phyloP scores from a whole-genome alignment of 2,329 filamentous ascomycete species.

The Alternaria sp. region DNA sequence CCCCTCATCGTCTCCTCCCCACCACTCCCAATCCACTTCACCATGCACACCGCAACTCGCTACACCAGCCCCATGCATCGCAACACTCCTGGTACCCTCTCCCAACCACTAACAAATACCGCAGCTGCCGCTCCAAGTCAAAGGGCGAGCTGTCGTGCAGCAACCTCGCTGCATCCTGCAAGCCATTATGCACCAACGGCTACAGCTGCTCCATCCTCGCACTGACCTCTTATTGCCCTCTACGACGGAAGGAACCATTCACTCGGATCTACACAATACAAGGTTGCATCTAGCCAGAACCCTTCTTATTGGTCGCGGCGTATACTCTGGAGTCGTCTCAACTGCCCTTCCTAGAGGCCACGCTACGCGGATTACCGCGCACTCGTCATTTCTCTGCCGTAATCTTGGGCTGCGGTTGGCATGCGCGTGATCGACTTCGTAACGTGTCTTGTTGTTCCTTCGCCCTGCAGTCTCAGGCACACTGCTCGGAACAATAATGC shows the following conservation, averaged over 20 bases:
- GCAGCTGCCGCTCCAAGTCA: constrained; percentile 2
- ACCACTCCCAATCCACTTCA: constrained; percentile 14
- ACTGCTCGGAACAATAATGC: constrained; percentile 2
- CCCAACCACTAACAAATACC: constrained; percentile 15
- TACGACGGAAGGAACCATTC: constrained; percentile 13
- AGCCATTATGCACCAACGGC: constrained; percentile 11
- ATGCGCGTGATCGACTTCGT: neutral
- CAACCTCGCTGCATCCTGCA: constrained; percentile 2
- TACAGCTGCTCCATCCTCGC: constrained; percentile 15
- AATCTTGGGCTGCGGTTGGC: neutral
- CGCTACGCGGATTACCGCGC: neutral
- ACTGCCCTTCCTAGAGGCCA: neutral
- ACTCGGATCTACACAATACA: constrained; percentile 3
- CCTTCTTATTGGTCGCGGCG: neutral
- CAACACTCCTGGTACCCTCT: neutral
- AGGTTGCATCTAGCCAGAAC: neutral
- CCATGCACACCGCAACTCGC: constrained; percentile 27
- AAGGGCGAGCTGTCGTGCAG: constrained; percentile 5
- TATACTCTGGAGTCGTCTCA: neutral
- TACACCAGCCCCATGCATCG: constrained; percentile 3
- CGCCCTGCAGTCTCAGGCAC: neutral
- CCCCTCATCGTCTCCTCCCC: constrained; percentile 7
- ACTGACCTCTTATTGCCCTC: constrained; percentile 13
- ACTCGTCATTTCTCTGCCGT: constrained; percentile 2
- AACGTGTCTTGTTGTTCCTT: neutral